Base-by-base conservation (phyloP, 441 rosid species). In the Biscutella laevigata region DNA sequence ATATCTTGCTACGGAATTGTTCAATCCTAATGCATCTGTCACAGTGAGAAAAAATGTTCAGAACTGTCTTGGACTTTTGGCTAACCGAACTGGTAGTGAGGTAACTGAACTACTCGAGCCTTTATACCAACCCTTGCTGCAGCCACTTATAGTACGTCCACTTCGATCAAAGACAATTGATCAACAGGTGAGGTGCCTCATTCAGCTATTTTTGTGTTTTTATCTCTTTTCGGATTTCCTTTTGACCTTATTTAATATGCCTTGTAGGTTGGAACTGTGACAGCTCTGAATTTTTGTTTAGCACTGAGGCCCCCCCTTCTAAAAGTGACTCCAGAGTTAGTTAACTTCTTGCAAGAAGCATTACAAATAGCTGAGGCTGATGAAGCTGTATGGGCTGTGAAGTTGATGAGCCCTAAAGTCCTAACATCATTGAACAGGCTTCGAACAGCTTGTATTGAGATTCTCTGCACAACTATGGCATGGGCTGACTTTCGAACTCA, bases 281-380 rank as follows among this genome's bases (percentile, higher is more conserved):
- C 95, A 45, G 97, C 97, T 51, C 76, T 94, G 73, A 94, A 84
- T 64, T 94, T 94, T 75, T 89, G 95, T 79, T 69, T 89, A 64
- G 96, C 97, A 11, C 72, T 94, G 79, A 80, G 99, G 81, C 99
- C 99, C 13, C 97, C 97, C 40, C 96, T 94, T 59, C 86, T 94
- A 62, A 89, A 86, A 81, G 74, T 94, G 72, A 89, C 96, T 47
- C 96, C 78, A 69, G 99, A 94, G 69, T 74, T 94, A 66, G 78
- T 89, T 30, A 89, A 73, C 70, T 89, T 94, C 65, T 81, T 94
- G 57, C 97, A 94, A 84, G 99, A 94, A 74, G 96, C 97, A 13
- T 64, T 89, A 76, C 94, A 94, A 72, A 94, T 89, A 66, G 99
- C 99, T 17, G 97, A 89, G 80, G 86, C 96, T 63, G 97, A 94